These are phyloP conservation scores for Camelina hispida DNA, from an alignment of 345 rosid species.

Conservation along the genomic window DNA sequence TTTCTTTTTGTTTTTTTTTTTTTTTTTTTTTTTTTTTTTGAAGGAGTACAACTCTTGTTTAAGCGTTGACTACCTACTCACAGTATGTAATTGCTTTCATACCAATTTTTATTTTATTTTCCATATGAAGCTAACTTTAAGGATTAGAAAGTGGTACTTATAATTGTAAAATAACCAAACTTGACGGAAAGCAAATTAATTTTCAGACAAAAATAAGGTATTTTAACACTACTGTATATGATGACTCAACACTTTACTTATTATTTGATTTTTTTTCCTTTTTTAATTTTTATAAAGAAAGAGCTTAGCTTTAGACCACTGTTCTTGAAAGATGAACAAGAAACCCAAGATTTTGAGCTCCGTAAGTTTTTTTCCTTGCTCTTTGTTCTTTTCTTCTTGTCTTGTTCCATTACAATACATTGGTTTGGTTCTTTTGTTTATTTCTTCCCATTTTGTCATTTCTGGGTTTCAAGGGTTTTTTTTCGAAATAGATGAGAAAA, in stretches of 20 bases:
- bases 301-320: conserved; percentile 10
- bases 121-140: conserved; percentile 22
- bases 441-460: too few relatives aligned
- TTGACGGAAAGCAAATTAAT: conserved; percentile 1
- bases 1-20: too few relatives aligned
- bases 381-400: background rate
- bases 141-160: conserved; percentile 29
- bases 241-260: background rate
- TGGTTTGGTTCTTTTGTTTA: background rate
- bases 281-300: background rate
- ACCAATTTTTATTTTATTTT: background rate
- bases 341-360: conserved; percentile 41
- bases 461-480: conserved; percentile 25
- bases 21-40: too few relatives aligned
- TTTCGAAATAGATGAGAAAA: background rate
- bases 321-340: conserved; percentile 33
- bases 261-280: background rate
- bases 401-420: background rate
- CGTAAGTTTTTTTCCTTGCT: conserved; percentile 21
- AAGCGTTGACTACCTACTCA: conserved; percentile 17
- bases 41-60: background rate
- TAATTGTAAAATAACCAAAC: conserved; percentile 22
- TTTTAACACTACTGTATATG: conserved; percentile 21
- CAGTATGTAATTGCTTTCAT: background rate
- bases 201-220: conserved; percentile 1